Evolutionary conservation across 768 basidiomycete species (phyloP), one percentile per base, ranked within the genome.

Genomic region (Ephemerocybe angulata): DNA sequence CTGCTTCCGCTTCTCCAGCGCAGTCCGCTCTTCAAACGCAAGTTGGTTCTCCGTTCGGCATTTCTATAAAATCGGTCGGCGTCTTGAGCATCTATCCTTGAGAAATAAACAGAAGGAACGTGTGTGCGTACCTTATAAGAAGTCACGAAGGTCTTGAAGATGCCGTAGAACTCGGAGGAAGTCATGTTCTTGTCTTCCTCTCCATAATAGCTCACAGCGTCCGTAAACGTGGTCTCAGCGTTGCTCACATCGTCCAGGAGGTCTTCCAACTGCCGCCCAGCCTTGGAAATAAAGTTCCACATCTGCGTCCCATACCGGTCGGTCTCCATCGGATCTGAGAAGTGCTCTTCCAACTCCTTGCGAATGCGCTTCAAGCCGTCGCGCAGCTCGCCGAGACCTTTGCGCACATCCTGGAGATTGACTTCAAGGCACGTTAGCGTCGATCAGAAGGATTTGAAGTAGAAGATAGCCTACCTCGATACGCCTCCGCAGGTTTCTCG

Each of bases 121-220:
- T 29, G 13, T 3, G 35, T 28, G 66, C 77, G 54, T 59, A 90
- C 90, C 79, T 78, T 87, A 71, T 95, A 99, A 2, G 94, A 96
- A 0, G 88, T 95, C 25, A 95, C 82, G 63, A 99, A 99, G 1
- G 92, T 97, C 73, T 97, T 94, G 82, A 98, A 98, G 62, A 96
- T 86, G 12, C 86, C 93, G 72, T 93, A 99, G 74, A 98, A 99
- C 64, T 98, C 96, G 3, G 88, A 79, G 0, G 93, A 92, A 46
- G 87, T 73, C 82, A 88, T 85, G 58, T 76, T 88, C 69, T 87
- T 90, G 61, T 91, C 87, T 35, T 97, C 95, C 70, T 99, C 97
- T 11, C 95, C 94, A 65, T 90, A 99, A 65, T 93, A 96, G 54
- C 79, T 85, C 56, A 96, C 80, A 17, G 93, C 93, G 58, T 96